phyloP scores from a whole-genome alignment of 768 basidiomycete genomes.

The Panaeolus cyanescens region DNA sequence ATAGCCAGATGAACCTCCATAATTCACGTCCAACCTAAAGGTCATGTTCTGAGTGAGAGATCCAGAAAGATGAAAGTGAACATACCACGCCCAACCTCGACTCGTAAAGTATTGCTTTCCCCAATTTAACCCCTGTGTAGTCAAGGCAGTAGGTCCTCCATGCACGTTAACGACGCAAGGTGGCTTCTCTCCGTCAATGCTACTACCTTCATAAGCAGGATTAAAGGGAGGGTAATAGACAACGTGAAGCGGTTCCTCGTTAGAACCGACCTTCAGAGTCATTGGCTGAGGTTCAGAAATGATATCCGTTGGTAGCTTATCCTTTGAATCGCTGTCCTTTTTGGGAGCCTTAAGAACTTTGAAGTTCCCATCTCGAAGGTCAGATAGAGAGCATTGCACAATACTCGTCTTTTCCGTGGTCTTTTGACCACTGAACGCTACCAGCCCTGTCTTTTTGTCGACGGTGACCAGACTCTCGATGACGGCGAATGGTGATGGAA shows the following conservation, averaged over 20 bases:
- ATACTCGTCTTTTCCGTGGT: constrained; percentile 37
- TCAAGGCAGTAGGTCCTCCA: constrained; percentile 67
- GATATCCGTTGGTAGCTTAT: constrained; percentile 20
- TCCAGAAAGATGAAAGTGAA: neutral
- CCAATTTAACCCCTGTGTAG: constrained; percentile 51
- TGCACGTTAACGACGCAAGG: constrained; percentile 69
- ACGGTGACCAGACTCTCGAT: constrained; percentile 37
- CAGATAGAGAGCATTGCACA: constrained; percentile 30
- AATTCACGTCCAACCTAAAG: constrained; percentile 71
- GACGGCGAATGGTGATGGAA: constrained; percentile 45
- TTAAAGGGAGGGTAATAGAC: constrained; percentile 72
- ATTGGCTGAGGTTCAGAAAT: constrained; percentile 54
- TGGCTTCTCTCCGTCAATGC: constrained; percentile 53
- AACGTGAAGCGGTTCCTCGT: constrained; percentile 50
- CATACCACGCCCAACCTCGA: constrained; percentile 73
- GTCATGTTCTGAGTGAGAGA: neutral
- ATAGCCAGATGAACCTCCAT: constrained; percentile 75
- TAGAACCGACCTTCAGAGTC: constrained; percentile 36
- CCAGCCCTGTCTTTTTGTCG: constrained; percentile 25
- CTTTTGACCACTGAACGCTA: constrained; percentile 47
- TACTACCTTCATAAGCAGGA: constrained; percentile 54
- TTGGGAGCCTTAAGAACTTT: constrained; percentile 10
- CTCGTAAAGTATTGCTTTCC: constrained; percentile 67
- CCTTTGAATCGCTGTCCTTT: constrained; percentile 4
- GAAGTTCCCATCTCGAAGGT: constrained; percentile 6